Conservation (phyloP, 2,329 filamentous ascomycete genomes). For the Colletotrichum horii region DNA sequence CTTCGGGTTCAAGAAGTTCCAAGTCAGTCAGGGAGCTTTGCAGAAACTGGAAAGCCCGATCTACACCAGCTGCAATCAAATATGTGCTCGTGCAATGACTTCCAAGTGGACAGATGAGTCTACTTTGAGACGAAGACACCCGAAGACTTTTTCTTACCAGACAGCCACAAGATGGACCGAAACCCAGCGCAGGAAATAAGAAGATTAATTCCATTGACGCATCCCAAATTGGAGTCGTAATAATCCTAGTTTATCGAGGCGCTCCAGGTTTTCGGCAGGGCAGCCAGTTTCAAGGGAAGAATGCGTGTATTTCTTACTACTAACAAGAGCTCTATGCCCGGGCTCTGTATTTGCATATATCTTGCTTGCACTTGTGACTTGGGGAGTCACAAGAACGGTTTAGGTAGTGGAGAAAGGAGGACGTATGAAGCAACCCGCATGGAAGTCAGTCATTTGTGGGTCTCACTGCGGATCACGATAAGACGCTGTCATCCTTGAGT, state of each 20-base stretch:
- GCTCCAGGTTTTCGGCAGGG: background rate
- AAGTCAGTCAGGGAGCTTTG: background rate
- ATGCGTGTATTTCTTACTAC: background rate
- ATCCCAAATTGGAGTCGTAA: background rate
- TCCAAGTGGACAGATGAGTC: background rate
- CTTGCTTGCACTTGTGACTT: background rate
- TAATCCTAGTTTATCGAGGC: background rate
- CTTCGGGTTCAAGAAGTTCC: background rate
- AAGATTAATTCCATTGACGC: background rate
- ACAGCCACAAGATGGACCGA: background rate
- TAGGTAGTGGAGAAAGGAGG: background rate
- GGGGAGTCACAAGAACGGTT: background rate
- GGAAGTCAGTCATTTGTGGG: background rate
- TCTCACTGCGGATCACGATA: background rate
- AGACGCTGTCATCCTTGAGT: background rate
- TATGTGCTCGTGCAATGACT: background rate
- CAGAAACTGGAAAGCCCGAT: background rate
- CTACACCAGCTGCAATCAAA: background rate
- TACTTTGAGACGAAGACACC: background rate
- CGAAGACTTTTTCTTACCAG: background rate
- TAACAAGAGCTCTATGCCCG: background rate
- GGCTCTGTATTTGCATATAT: background rate
- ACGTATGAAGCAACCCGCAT: background rate
- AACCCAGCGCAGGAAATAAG: background rate
- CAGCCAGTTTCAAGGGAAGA: background rate